phyloP scores from a whole-genome alignment of 176 grass and related monocot genomes.

The Oryza punctata region DNA sequence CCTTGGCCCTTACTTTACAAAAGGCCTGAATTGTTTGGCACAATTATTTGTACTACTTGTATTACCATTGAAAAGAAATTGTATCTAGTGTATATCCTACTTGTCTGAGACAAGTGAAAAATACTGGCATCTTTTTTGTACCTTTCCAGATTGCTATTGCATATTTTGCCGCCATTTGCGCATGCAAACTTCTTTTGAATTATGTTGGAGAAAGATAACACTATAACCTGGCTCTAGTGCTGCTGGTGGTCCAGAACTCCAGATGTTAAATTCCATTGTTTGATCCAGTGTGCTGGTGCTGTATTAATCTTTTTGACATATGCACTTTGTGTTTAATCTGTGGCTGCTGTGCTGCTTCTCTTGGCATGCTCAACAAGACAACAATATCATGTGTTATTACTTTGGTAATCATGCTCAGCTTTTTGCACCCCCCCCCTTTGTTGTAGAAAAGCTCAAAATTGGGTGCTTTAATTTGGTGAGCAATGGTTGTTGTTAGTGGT shows the following conservation, averaged over 20 bases:
- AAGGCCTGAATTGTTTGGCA: constrained; percentile 15
- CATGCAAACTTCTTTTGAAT: not conserved
- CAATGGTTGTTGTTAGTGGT: constrained; percentile 3
- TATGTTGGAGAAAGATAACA: constrained; percentile 21
- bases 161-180: constrained; percentile 6
- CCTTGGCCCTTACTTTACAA: constrained; percentile 10
- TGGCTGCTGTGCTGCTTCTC: no score
- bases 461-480: constrained; percentile 6
- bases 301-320: constrained; percentile 1
- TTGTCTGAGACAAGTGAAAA: not conserved
- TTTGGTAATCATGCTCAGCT: not conserved
- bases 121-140: not conserved
- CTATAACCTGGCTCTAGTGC: not conserved
- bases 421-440: not conserved
- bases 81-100: not conserved
- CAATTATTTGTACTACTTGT: constrained; percentile 34
- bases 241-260: constrained; percentile 20
- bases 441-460: not conserved
- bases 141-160: not conserved
- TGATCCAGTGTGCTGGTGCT: not conserved
- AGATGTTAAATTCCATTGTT: constrained; percentile 26
- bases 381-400: not conserved
- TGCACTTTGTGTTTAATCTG: not conserved
- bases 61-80: not conserved
- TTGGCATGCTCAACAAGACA: no score